A percentile compares a stretch with the other conserved stretches of the same genome.
These are phyloP conservation scores for Durusdinium trenchii DNA, from an alignment of 73 alveolate genomes.

Conservation along the genomic window DNA sequence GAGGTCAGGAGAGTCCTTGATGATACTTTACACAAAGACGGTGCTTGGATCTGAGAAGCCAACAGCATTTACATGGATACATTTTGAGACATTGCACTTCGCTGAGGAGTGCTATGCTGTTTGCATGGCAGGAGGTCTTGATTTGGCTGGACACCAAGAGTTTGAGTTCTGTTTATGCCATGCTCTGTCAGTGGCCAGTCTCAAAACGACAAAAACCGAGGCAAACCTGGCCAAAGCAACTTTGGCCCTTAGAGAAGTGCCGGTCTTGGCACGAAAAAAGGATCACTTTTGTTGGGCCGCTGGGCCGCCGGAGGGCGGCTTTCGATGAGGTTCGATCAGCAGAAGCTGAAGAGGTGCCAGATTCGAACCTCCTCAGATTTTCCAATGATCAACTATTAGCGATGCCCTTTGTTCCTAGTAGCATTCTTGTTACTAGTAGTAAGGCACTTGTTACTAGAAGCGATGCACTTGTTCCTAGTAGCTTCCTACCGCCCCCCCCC, in stretches of 20 bases:
- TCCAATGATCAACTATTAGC: no score
- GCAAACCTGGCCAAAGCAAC: constrained; percentile 53
- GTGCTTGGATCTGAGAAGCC: not conserved
- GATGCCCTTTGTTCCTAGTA: no score
- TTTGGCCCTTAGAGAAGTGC: not conserved
- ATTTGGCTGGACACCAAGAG: not conserved
- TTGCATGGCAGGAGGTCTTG: constrained; percentile 95
- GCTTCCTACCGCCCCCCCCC: no score
- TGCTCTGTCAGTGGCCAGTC: not conserved
- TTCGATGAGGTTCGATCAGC: no score
- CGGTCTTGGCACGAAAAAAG: no score
- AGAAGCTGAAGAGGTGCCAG: no score
- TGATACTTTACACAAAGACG: constrained; percentile 72
- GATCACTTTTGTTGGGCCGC: no score
- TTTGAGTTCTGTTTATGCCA: not conserved
- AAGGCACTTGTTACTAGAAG: no score
- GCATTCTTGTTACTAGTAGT: no score
- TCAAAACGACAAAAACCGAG: not conserved
- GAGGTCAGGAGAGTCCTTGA: constrained; percentile 83
- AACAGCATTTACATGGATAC: not conserved
- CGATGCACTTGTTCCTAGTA: no score
- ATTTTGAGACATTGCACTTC: not conserved
- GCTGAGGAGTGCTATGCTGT: constrained; percentile 89
- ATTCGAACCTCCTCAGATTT: no score
- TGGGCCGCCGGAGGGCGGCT: no score